Conservation (phyloP, 495 filamentous ascomycete genomes). For the Rusavskia elegans region DNA sequence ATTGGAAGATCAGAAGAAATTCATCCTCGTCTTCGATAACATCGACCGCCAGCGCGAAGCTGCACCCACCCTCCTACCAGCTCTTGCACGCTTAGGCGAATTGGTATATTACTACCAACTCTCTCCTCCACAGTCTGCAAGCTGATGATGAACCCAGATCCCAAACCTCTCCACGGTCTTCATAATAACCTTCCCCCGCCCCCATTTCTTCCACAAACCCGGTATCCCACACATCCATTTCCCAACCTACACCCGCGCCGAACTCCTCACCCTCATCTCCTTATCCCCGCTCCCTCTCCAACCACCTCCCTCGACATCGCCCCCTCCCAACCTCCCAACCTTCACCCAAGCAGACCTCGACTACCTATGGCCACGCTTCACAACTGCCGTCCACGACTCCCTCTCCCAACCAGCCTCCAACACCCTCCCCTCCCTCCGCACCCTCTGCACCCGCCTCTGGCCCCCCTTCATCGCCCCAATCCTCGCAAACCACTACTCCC, state of each 20-base stretch:
- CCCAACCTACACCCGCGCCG: constrained; percentile 57
- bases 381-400: constrained; percentile 56
- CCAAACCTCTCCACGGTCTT: constrained; percentile 64
- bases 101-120: constrained; percentile 27
- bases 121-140: constrained; percentile 4
- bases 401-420: constrained; percentile 48
- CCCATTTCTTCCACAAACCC: constrained; percentile 52
- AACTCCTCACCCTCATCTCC: no score
- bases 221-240: constrained; percentile 72
- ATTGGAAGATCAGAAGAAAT: constrained; percentile 26
- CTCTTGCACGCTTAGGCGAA: constrained; percentile 62
- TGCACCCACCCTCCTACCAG: constrained; percentile 65
- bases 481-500: constrained; percentile 41
- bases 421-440: constrained; percentile 43
- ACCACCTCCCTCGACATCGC: constrained; percentile 48
- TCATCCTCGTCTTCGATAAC: constrained; percentile 80
- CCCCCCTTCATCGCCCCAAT: constrained; percentile 52
- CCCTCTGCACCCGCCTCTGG: constrained; percentile 48
- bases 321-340: constrained; percentile 25
- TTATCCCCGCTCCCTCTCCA: no score
- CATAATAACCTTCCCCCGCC: constrained; percentile 54
- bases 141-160: constrained; percentile 36
- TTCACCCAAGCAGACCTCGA: constrained; percentile 28
- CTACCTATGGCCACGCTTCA: constrained; percentile 71
- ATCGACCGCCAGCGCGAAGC: constrained; percentile 78